Base-by-base conservation (phyloP, 768 basidiomycete genomes). In the Boletus rubroflammeus region DNA sequence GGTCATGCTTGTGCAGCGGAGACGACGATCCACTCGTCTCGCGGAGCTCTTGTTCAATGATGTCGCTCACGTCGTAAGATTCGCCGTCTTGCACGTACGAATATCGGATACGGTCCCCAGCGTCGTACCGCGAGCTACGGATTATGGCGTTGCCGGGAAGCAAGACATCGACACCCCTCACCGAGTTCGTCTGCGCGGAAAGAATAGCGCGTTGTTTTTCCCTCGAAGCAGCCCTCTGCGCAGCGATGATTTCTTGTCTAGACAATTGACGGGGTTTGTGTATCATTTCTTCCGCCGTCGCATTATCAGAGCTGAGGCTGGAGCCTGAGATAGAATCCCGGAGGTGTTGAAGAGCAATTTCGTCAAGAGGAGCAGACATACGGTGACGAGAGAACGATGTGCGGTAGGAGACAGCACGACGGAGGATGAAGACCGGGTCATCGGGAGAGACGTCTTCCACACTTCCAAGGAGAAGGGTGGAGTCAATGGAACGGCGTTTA, bases 71-170 rank as follows among this genome's bases (percentile, higher is more conserved):
- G 68, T 98, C 96, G 63, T 86, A 89, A 0, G 88, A 88, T 72
- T 91, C 91, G 3, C 94, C 96, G 57, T 94, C 92, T 57, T 93
- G 86, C 39, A 98, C 88, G 67, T 93, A 98, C 36, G 95, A 97
- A 68, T 99, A 99, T 0, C 95, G 86, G 73, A 93, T 87, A 43
- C 78, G 75, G 58, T 91, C 88, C 39, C 80, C 82, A 6, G 72
- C 67, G 21, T 91, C 82, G 58, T 85, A 84, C 7, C 92, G 78
- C 6, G 89, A 85, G 62, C 92, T 94, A 29, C 96, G 86, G 10
- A 98, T 78, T 64, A 90, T 83, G 0, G 84, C 90, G 56, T 89
- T 89, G 6, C 91, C 90, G 2, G 90, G 90, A 2, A 98, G 75
- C 9, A 93, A 72, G 14, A 99, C 82, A 60, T 98, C 96, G 67